Evolutionary conservation across 306 rosid species (phyloP), one percentile per base, ranked within the genome.

Genomic region (Medicago arabica): DNA sequence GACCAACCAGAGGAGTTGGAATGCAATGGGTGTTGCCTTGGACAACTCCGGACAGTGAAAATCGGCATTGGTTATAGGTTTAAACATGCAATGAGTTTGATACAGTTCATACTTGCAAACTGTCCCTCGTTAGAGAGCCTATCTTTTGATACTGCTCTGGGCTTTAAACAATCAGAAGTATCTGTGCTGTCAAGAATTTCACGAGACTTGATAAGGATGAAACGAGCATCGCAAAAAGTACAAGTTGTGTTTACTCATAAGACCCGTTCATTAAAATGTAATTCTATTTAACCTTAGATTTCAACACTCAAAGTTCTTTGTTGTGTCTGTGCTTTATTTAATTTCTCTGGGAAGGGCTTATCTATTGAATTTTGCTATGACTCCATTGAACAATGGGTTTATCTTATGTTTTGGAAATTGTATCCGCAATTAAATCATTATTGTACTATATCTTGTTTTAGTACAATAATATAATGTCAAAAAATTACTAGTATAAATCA

Each of bases 41-140:
- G 5, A 13, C 85, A 11, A 16, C 85, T 81, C 54, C 46, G 17
- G 21, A 81, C 11, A 1, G 75, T 76, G 66, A 64, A n/a, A 0
- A 53, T 81, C 15, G 44, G 5, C 36, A 61, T 54, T 53, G 1
- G 9, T 68, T 0, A 0, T 38, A 7, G 23, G 14, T 18, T 0
- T 34, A 3, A 40, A 31, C 31, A 1, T 44, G 74, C 18, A 40
- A 0, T 70, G 23, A 6, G 4, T 3, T 43, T 81, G 40, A 50
- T 41, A 18, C 7, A 43, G 36, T 71, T 53, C 39, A 9, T 75
- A 15, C 77, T 81, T 7, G 54, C 77, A 23, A 70, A 17, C 31
- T 75, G 73, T 34, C 6, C 77, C 6, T 69, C 59, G 1, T 31
- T 75, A 25, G 40, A 81, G 62, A 40, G 13, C 25, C 77, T 80